Base-by-base conservation (phyloP, 2,329 filamentous ascomycete genomes). In the Pseudogymnoascus pannorum region DNA sequence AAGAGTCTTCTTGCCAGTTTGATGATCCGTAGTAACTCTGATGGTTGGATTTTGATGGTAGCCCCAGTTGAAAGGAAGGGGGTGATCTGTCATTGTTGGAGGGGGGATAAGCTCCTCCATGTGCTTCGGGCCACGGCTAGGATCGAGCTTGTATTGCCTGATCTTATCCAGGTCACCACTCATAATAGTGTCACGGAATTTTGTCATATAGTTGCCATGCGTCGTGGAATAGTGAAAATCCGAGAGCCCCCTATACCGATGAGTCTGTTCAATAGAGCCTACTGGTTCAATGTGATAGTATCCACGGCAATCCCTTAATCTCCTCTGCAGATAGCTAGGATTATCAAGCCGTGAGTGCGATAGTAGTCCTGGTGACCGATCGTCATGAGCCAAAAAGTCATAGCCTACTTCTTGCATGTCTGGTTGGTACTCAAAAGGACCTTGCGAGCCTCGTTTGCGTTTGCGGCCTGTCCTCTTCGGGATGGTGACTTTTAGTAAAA, bases 391-490 rank as follows among this genome's bases (percentile, higher is more conserved):
- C 18, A n/a, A 6, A 24, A 24, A 29, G n/a, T 58, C 57, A 38
- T 38, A 24, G 3, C 35, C 38, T 29, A 38, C 9, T 35, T 38
- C 59, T 40, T 16, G 22, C 20, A 31, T 31, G 42, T 11, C 29
- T 33, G 40, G 4, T 20, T 20, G 20, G 40, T 48, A 51, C 33
- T 79, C 79, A 40, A 79, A 93, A 0, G 87, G 85, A 4, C 80
- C 87, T 61, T 86, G 72, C 4, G 85, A 85, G n/a, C 91, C 92
- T 67, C 87, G 81, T 76, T 92, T 96, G 62, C 92, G 84, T 74
- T 89, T 96, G 63, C 91, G 84, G 2, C 92, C 92, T 2, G 92
- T 97, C 61, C 91, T 81, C 73, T 87, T 94, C 0, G 94, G 93
- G 1, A 97, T 85, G 0, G 88, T 92, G 61, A 99, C 81, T 72